These are phyloP conservation scores for Trichoderma asperelloides DNA, from an alignment of 495 filamentous ascomycete genomes.

Conservation along the genomic window DNA sequence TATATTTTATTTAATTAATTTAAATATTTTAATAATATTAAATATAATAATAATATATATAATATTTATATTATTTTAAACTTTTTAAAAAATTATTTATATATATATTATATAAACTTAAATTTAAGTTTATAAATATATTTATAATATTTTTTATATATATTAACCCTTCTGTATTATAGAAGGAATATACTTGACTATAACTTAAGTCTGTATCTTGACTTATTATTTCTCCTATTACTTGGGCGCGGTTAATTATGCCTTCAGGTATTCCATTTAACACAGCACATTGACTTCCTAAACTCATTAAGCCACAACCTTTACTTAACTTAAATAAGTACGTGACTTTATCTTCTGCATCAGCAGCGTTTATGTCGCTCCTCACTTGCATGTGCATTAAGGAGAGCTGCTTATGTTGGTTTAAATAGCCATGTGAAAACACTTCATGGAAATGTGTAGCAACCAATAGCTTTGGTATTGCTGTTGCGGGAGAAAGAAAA, in stretches of 20 bases:
- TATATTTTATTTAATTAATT: neutral
- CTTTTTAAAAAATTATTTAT: neutral
- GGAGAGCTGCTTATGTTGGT: constrained; percentile 45
- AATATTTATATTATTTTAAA: neutral
- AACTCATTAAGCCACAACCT: constrained; percentile 72
- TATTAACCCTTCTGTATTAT: neutral
- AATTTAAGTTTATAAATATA: neutral
- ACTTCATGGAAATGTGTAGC: constrained; percentile 96
- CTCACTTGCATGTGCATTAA: constrained; percentile 88
- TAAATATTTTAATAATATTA: neutral
- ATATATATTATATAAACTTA: neutral
- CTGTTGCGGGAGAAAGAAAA: constrained; percentile 49
- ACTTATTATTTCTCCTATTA: constrained; percentile 58
- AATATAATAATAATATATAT: neutral
- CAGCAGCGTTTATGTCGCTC: constrained; percentile 50
- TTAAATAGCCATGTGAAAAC: constrained; percentile 65
- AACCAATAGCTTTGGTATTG: constrained; percentile 73
- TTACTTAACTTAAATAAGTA: constrained; percentile 70
- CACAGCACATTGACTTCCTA: constrained; percentile 75
- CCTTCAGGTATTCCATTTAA: constrained; percentile 70
- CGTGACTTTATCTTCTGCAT: constrained; percentile 64
- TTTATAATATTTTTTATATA: neutral
- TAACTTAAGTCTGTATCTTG: constrained; percentile 38
- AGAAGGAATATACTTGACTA: neutral
- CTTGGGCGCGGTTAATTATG: constrained; percentile 68